These are phyloP conservation scores for Flueggea neowawraea DNA, from an alignment of 441 rosid species.

Conservation along the genomic window DNA sequence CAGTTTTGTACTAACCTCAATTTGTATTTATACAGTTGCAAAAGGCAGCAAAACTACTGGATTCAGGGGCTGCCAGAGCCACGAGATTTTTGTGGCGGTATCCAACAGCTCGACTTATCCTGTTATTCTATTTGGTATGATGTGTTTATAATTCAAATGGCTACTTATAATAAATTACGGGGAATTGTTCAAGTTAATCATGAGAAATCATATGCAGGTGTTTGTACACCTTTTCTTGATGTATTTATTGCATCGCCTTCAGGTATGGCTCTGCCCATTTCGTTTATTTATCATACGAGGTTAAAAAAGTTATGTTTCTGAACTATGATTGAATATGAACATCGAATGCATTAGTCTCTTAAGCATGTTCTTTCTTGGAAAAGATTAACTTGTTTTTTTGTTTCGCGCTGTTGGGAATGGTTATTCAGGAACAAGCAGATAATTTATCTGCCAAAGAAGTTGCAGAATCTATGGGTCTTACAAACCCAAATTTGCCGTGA, in stretches of 20 bases:
- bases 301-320: no score
- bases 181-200: slow-evolving; percentile 9
- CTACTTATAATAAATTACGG: not conserved
- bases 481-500: slow-evolving; percentile 46
- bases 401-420: not conserved
- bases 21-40: slow-evolving; percentile 63
- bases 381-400: not conserved
- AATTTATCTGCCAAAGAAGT: slow-evolving; percentile 64
- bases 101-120: slow-evolving; percentile 81
- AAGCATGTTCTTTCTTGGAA: not conserved
- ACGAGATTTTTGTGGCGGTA: slow-evolving; percentile 97
- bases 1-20: slow-evolving; percentile 11
- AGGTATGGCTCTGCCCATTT: slow-evolving; percentile 42
- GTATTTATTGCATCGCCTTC: slow-evolving; percentile 96
- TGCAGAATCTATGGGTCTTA: slow-evolving; percentile 73
- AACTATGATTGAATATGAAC: no score
- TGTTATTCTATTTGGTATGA: slow-evolving; percentile 88
- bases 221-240: slow-evolving; percentile 97
- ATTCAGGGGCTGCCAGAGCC: slow-evolving; percentile 96
- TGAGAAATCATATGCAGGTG: slow-evolving; percentile 52
- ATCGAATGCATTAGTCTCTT: not conserved
- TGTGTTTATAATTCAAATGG: not conserved
- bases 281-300: no score
- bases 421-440: slow-evolving; percentile 78
- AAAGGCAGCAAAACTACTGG: slow-evolving; percentile 87